Evolutionary conservation across 257 asterid species (phyloP).

Genomic region (Paulownia fortunei): DNA sequence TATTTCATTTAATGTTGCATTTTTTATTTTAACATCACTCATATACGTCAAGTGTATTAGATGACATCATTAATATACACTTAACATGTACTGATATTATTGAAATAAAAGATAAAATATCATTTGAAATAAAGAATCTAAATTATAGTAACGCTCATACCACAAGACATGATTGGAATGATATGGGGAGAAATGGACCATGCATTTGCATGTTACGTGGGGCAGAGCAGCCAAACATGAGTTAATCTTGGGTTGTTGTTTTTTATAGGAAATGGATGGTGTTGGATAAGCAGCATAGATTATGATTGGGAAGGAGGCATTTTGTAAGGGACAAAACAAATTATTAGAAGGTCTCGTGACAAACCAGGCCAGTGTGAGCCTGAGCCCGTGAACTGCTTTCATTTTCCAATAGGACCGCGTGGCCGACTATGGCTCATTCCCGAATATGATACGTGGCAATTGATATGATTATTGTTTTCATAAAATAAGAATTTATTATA

Average conservation of each 20-base stretch:
- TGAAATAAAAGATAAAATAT: too few relatives aligned
- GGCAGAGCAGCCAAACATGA: neutral
- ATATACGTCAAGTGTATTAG: too few relatives aligned
- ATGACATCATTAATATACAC: too few relatives aligned
- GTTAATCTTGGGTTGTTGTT: neutral
- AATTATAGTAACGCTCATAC: neutral
- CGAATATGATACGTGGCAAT: neutral
- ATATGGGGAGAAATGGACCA: conserved; percentile 23
- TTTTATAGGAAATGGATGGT: neutral
- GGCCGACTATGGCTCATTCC: neutral
- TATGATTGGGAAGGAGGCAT: neutral
- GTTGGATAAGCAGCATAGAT: neutral
- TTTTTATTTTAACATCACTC: too few relatives aligned
- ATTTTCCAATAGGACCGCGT: conserved; percentile 21
- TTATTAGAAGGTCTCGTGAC: conserved; percentile 39
- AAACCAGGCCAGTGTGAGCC: conserved; percentile 14
- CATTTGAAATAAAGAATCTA: too few relatives aligned
- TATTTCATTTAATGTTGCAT: too few relatives aligned
- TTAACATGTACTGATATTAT: too few relatives aligned
- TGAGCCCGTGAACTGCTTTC: conserved; percentile 58
- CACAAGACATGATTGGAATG: neutral
- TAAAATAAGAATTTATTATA: too few relatives aligned
- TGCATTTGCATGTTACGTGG: conserved; percentile 36
- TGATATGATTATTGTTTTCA: neutral
- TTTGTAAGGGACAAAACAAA: conserved; percentile 12